Base-by-base conservation (phyloP, 768 basidiomycete genomes). In the Suillus decipiens region DNA sequence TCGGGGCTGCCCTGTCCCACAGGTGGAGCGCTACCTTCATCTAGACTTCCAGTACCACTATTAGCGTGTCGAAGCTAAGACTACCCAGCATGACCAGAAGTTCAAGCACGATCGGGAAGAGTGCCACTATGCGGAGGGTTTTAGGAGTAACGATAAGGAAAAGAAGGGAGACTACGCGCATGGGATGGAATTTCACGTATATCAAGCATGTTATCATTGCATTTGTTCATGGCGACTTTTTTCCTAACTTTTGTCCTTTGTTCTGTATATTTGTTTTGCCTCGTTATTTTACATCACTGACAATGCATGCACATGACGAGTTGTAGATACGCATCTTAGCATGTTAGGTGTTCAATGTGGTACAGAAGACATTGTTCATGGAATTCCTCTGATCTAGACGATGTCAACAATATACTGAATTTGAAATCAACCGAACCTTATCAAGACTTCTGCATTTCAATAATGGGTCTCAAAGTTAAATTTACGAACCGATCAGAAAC, bases 11-110 rank as follows among this genome's bases (percentile, higher is more conserved):
- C 66, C 5, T 58, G 64, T 41, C 58, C 61, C 19, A 41, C 43
- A 3, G 28, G 37, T 2, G 41, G 24, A 60, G 17, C 45, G 1
- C 43, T 55, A 28, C 45, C 66, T 39, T 34, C 39, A n/a, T 67
- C 66, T 6, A 65, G 61, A 37, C 66, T 67, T 58, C 66, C 64
- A 19, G 41, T 45, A 11, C 64, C 7, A 45, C 45, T 17, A 57
- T 56, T 55, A 64, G 66, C 34, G 58, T 33, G 19, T 33, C 50
- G n/a, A 65, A 50, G 59, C 60, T 61, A 31, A 65, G 56, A n/a
- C 22, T 61, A 7, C 24, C 57, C 12, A 39, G 45, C 39, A 19
- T 36, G 43, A n/a, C 12, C 14, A 6, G 22, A 39, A 37, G 41
- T 60, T 51, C 58, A 33, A 36, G 62, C 28, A 36, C 37, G n/a